Conservation (phyloP, 148 eudicot species). For the Arbutus unedo region DNA sequence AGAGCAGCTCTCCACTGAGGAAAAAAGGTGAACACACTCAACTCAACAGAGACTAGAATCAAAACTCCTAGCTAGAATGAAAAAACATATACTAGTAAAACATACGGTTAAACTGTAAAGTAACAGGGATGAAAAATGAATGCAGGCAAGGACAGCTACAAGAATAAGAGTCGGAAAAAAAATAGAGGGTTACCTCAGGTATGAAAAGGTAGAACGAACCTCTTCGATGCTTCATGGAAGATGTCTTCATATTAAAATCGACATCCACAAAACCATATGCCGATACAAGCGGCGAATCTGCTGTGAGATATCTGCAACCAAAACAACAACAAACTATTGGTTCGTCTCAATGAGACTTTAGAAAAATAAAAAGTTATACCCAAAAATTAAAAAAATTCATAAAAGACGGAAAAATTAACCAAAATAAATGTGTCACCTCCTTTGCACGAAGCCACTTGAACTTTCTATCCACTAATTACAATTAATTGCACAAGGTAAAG, state of each 20-base stretch:
- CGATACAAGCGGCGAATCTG: slow-evolving; percentile 49
- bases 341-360: too few relatives aligned
- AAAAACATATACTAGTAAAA: not conserved
- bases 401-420: too few relatives aligned
- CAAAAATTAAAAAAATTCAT: too few relatives aligned
- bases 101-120: not conserved
- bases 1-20: slow-evolving; percentile 17
- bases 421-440: slow-evolving; percentile 17
- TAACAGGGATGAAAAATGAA: not conserved
- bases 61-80: not conserved
- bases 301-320: slow-evolving; percentile 63
- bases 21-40: slow-evolving; percentile 16
- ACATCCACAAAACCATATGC: slow-evolving; percentile 77
- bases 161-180: slow-evolving; percentile 21
- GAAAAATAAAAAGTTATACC: too few relatives aligned
- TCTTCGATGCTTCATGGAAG: slow-evolving; percentile 43
- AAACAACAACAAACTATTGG: slow-evolving; percentile 18
- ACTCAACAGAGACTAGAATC: slow-evolving; percentile 14
- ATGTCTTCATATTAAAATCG: slow-evolving; percentile 40
- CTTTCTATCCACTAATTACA: not conserved
- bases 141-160: slow-evolving; percentile 14
- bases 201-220: slow-evolving; percentile 68
- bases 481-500: not conserved
- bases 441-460: not conserved
- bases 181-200: slow-evolving; percentile 68